A percentile compares a stretch with the other conserved stretches of the same genome.
Conservation (phyloP, 176 grass and related monocot species). For the Aegilops bicornis region DNA sequence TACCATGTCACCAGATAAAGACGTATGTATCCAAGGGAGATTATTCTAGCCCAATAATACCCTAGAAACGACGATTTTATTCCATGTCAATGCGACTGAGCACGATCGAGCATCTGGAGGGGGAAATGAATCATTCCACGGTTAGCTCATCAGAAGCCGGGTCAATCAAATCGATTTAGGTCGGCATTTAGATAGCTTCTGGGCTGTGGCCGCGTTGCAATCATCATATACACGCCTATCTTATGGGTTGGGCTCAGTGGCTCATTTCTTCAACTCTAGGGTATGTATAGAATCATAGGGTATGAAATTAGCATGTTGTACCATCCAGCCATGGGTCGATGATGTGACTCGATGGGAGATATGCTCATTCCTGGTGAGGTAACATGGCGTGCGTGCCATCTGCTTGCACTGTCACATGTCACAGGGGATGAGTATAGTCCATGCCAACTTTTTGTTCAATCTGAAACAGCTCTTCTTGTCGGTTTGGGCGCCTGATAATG, state of each 20-base stretch:
- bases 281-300: not conserved
- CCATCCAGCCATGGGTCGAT: not conserved
- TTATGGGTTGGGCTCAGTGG: not conserved
- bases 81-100: conserved; percentile 26
- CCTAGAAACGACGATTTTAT: conserved; percentile 29
- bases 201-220: not conserved
- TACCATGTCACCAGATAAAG: conserved; percentile 42
- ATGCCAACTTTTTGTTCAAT: not conserved
- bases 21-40: not conserved
- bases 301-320: not conserved
- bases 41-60: conserved; percentile 13
- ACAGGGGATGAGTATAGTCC: not conserved
- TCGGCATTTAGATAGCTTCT: conserved; percentile 28
- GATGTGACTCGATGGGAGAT: not conserved
- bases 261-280: not conserved
- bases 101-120: conserved; percentile 13
- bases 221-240: not conserved
- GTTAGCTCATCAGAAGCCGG: not conserved
- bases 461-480: too few relatives aligned
- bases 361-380: not conserved
- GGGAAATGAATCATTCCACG: conserved; percentile 19
- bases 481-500: too few relatives aligned
- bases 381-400: not conserved
- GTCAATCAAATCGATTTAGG: conserved; percentile 23
- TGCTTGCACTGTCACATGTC: not conserved